Conservation (phyloP, 805 yeast species). For the Sugiyamaella lignohabitans region DNA sequence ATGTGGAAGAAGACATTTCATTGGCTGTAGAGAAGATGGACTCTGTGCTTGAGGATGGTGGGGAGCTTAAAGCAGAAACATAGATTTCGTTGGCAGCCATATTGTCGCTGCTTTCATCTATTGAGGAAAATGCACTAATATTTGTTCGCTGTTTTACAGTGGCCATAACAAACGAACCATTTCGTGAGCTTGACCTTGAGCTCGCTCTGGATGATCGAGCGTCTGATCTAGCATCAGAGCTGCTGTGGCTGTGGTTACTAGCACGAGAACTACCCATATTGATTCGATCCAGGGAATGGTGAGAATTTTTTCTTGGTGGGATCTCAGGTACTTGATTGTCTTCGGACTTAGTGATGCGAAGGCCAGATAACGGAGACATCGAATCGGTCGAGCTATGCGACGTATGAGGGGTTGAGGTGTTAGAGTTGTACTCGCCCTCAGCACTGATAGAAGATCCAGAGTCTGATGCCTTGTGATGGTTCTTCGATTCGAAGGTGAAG, state of each 20-base stretch:
- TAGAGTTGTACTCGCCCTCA: too few species aligned
- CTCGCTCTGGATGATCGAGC: neutral
- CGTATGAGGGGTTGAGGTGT: neutral
- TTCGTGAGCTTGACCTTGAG: neutral
- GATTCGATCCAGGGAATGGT: neutral
- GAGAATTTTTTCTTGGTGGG: neutral
- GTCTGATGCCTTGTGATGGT: neutral
- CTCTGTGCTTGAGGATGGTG: conserved; percentile 6
- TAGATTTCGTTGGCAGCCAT: neutral
- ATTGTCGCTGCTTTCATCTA: neutral
- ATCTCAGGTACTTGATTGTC: neutral
- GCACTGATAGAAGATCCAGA: neutral
- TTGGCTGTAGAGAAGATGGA: conserved; percentile 5
- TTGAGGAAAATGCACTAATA: neutral
- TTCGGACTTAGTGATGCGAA: neutral
- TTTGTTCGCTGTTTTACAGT: neutral
- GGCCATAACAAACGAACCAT: neutral
- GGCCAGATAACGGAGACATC: neutral
- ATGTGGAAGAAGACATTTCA: neutral
- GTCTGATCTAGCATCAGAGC: neutral
- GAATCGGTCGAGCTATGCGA: neutral
- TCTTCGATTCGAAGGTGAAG: neutral
- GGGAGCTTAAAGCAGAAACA: neutral
- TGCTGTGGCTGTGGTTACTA: neutral
- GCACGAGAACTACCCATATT: too few species aligned